Evolutionary conservation across 1,284 basidiomycete genomes (phyloP), one percentile per base, ranked within the genome.

Genomic region (Rhodofomes roseus): DNA sequence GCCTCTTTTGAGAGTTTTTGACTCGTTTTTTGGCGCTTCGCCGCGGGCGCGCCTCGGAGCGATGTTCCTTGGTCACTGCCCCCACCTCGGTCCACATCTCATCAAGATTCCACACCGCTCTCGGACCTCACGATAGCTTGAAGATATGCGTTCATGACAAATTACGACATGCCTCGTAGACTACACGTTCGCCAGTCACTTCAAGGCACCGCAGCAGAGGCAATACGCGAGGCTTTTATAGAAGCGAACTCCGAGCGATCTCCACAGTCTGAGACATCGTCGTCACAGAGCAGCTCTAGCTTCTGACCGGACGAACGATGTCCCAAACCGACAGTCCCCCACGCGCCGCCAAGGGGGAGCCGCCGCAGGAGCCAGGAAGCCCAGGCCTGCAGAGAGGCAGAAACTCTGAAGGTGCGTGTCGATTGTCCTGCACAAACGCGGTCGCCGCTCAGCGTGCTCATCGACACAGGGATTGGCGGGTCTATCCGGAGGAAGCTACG

Each of bases 401-500:
- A 18, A 52, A 20, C 22, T 18, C 29, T 52, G 50, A 52, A 23
- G 50, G 50, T 52, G 50, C 31, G 31, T 22, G 46, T 11, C 18
- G 23, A 44, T 25, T 12, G 23, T 23, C 23, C 14, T 12, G 27
- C 27, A 14, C 4, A 8, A 18, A 23, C 7, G 11, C 12, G 44
- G 23, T 29, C 11, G n/a, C 22, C n/a, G 14, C 18, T 25, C 31
- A 34, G 18, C 16, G 46, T 7, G 9, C 31, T 20, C n/a, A n/a
- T n/a, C n/a, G n/a, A n/a, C n/a, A 22, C 36, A 58, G 64, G 67
- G 1, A 39, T 72, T 25, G 66, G 68, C 11, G 66, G 68, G 54
- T 69, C 67, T 37, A 68, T 72, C 9, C 66, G 68, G 56, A 64
- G 70, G 31, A 72, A 59, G 61, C 53, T 73, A 43, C 63, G 57